Evolutionary conservation across 805 yeast species (phyloP).

Genomic region (Lachancea waltii): DNA sequence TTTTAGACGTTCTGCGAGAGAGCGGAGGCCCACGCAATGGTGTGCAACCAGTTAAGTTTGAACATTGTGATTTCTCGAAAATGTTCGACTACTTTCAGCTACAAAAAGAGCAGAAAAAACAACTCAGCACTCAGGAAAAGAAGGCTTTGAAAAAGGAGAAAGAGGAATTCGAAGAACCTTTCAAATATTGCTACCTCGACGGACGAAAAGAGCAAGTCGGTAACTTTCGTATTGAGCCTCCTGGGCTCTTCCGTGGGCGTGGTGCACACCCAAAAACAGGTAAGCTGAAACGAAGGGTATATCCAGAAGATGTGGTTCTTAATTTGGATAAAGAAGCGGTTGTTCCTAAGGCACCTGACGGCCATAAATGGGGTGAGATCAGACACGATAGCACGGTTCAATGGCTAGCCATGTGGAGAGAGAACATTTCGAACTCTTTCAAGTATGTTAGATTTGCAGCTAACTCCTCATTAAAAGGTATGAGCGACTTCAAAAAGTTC

Average conservation of each 20-base stretch:
- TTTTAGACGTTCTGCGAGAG: slow-evolving; percentile 59
- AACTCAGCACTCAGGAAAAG: slow-evolving; percentile 65
- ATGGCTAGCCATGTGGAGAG: slow-evolving; percentile 98
- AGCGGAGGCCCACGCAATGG: slow-evolving; percentile 52
- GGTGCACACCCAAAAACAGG: slow-evolving; percentile 98
- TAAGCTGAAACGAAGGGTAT: slow-evolving; percentile 74
- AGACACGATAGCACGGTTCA: slow-evolving; percentile 84
- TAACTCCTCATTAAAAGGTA: slow-evolving; percentile 83
- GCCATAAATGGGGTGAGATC: slow-evolving; percentile 87
- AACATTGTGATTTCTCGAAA: slow-evolving; percentile 68
- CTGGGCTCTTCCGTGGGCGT: slow-evolving; percentile 92
- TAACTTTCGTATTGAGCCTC: slow-evolving; percentile 91
- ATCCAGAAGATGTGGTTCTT: slow-evolving; percentile 82
- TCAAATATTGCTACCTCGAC: slow-evolving; percentile 69
- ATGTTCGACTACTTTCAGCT: slow-evolving; percentile 68
- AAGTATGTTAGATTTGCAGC: slow-evolving; percentile 92
- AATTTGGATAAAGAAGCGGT: slow-evolving; percentile 68
- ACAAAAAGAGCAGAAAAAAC: slow-evolving; percentile 65
- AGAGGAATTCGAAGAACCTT: slow-evolving; percentile 73
- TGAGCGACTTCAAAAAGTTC: slow-evolving; percentile 83
- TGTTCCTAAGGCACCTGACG: slow-evolving; percentile 78
- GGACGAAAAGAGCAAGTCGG: slow-evolving; percentile 92
- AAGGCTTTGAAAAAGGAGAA: slow-evolving; percentile 63
- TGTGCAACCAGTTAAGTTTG: slow-evolving; percentile 49
- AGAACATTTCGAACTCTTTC: slow-evolving; percentile 73